Conservation (phyloP, 169 alveolate species). For the Blepharisma undulans region DNA sequence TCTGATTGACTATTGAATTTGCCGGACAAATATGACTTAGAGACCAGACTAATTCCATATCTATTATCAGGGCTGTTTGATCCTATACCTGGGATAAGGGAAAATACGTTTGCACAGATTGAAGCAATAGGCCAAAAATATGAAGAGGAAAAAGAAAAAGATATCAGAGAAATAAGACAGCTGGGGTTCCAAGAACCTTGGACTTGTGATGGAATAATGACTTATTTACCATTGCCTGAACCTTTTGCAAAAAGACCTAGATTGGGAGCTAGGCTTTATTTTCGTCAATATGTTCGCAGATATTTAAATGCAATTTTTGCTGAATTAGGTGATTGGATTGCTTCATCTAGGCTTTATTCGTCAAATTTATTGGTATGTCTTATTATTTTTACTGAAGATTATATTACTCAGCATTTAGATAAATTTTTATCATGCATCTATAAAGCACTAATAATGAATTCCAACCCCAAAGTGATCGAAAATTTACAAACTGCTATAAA, state of each 20-base stretch:
- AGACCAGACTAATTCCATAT: constrained; percentile 88
- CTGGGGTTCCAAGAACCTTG: constrained; percentile 86
- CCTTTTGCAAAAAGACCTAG: constrained; percentile 87
- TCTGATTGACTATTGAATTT: constrained; percentile 79
- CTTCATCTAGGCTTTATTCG: constrained; percentile 22
- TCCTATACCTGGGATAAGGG: constrained; percentile 77
- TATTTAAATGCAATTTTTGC: constrained; percentile 61
- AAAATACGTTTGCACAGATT: constrained; percentile 71
- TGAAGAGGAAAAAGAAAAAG: constrained; percentile 88
- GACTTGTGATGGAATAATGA: constrained; percentile 78
- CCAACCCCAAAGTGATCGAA: background rate
- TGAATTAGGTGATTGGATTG: constrained; percentile 37
- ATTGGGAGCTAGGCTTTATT: constrained; percentile 87
- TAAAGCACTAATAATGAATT: constrained; percentile 8
- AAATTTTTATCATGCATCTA: constrained; percentile 14
- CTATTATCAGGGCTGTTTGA: constrained; percentile 88
- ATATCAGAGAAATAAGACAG: constrained; percentile 85
- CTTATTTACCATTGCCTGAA: constrained; percentile 66
- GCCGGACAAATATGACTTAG: constrained; percentile 90
- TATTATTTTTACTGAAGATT: constrained; percentile 36
- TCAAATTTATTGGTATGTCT: constrained; percentile 17
- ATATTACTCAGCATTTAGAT: constrained; percentile 28
- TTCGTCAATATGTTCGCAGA: constrained; percentile 81
- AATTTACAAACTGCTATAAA: constrained; percentile 1
- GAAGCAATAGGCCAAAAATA: constrained; percentile 88